Evolutionary conservation across 2,329 filamentous ascomycete genomes (phyloP), one percentile per base, ranked within the genome.

Genomic region (Pochonia chlamydosporia): DNA sequence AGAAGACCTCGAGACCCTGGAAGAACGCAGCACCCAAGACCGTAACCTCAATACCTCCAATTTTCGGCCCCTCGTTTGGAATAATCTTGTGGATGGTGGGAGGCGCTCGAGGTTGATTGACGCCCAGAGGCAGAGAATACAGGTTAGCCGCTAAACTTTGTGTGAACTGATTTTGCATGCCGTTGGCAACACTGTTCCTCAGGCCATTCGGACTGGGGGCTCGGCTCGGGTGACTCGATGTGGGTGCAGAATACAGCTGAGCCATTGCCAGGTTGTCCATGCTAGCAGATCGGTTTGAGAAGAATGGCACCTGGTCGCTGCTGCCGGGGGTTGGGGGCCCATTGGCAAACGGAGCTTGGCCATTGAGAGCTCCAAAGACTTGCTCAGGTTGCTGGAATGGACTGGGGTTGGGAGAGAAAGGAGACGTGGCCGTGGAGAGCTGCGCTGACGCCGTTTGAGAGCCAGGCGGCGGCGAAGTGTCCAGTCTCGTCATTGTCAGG

Each of bases 31-130:
- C 87, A 16, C 91, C 90, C 8, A 95, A 73, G 47, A 93, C 79
- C 0, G 88, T 92, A 3, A 96, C 89, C 63, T 96, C 90, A 44
- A 89, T 90, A 36, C 90, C 90, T 49, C 90, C 90, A 30, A 81
- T 81, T 49, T 84, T 87, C 6, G 90, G 87, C 0, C 90, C 90
- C 63, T 95, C 87, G 25, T 78, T 78, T 0, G 91, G 90, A 30
- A 93, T 88, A 51, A 96, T 76, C 63, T 91, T 92, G 62, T 89
- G 84, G 20, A 95, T 92, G 16, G 84, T 79, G 3, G 78, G 72
- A 10, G 67, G 62, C 1, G 55, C 47, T 25, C 75, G 69, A n/a
- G 75, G 69, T 37, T 74, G 71, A 42, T 71, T 71, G 47, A 76
- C 67, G 7, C 64, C 66, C 24, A 80, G 61, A 24, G 78, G 71